Base-by-base conservation (phyloP, 2,329 filamentous ascomycete genomes). In the Botrytis byssoidea region DNA sequence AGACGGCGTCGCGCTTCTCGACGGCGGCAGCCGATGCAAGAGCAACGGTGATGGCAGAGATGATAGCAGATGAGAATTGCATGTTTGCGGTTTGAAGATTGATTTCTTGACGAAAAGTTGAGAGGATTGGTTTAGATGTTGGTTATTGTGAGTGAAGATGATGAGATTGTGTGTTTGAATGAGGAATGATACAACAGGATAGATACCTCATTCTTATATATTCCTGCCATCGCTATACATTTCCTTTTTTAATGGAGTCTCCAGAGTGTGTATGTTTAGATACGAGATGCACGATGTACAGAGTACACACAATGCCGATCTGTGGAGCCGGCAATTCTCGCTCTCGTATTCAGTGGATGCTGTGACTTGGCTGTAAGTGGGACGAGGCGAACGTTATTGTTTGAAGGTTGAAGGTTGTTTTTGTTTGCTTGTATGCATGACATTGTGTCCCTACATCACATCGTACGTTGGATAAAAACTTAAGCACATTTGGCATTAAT, bases 341-440 rank as follows among this genome's bases (percentile, higher is more conserved):
- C 82, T 75, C 77, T 83, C 18, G 81, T 83, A 67, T 79, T 88
- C 44, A 85, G 86, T 35, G 86, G 48, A 35, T 57, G 48, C 22
- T 42, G 25, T n/a, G 35, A 18, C 66, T 42, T 32, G 48, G 48
- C 66, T 8, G 16, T 0, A 8, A 44, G 25, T 42, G 25, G 35
- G 22, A 16, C 37, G 25, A 68, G 22, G 3, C 55, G 9, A 42
- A 57, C 25, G n/a, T 57, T 37, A 69, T 57, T 63, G 61, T 32
- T 64, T 64, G 20, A 10, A 29, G 37, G 25, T 64, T 64, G 20
- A 10, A 29, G 37, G 25, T 44, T 42, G 60, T 25, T 42, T 18
- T 42, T 40, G 37, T 29, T 20, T 12, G 51, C n/a, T 18, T 18
- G n/a, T 40, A 25, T 37, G 60, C 37, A n/a, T 63, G 37, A n/a